Evolutionary conservation across 257 asterid species (phyloP).

Genomic region (Ajuga chamaepitys): DNA sequence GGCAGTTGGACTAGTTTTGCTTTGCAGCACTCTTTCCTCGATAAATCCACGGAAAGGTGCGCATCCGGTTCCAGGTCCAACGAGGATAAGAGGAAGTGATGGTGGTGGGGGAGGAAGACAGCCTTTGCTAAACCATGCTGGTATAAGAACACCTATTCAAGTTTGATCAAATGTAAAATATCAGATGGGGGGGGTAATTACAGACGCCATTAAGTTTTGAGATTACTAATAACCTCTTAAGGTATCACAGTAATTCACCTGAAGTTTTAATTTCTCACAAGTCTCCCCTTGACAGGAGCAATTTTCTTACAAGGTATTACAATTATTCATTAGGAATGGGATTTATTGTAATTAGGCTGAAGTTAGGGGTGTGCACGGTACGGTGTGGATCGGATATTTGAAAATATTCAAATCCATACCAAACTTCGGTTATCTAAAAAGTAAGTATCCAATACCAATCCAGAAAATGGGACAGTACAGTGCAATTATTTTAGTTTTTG

Average conservation of each 20-base stretch:
- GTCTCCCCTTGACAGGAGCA: neutral
- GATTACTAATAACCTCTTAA: neutral
- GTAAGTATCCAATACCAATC: too few relatives aligned
- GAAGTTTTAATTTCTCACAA: neutral
- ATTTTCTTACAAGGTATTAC: neutral
- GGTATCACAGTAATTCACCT: too few relatives aligned
- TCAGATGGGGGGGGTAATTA: neutral
- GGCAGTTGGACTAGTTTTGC: conserved; percentile 51
- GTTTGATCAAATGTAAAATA: neutral
- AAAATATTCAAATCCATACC: too few relatives aligned
- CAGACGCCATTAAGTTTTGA: neutral
- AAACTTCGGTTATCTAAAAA: too few relatives aligned
- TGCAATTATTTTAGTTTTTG: too few relatives aligned
- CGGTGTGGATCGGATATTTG: too few relatives aligned
- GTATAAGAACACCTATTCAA: conserved; percentile 53
- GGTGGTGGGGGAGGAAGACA: conserved; percentile 79
- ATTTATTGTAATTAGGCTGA: neutral
- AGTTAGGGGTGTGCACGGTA: too few relatives aligned
- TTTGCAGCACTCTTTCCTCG: conserved; percentile 77
- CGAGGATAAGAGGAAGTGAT: conserved; percentile 73
- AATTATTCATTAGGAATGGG: too few relatives aligned
- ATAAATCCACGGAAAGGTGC: conserved; percentile 91
- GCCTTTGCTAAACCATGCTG: conserved; percentile 81
- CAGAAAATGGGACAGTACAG: too few relatives aligned
- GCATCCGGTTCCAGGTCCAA: conserved; percentile 99